Base-by-base conservation (phyloP, 2,329 filamentous ascomycete species). In the Penicillium nordicum region DNA sequence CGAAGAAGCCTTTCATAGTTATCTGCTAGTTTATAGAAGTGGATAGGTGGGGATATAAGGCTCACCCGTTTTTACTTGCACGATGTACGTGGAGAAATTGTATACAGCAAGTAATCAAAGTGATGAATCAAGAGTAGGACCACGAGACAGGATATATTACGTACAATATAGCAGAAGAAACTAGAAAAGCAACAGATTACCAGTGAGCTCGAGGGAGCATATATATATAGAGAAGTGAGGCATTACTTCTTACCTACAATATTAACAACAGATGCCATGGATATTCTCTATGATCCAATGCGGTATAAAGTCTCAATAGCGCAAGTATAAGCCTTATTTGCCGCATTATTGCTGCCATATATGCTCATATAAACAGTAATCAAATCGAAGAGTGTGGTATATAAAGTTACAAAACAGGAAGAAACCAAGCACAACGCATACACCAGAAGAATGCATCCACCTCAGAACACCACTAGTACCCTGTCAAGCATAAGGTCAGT, bases 321-420 rank as follows among this genome's bases (percentile, higher is more conserved):
- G 16, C 1, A 23, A 14, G 29, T 11, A 7, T 8, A 3, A 7
- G 5, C 3, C 11, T 16, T 7, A 25, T 25, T 25, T 1, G 12
- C 18, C 3, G 7, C 14, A 52, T 8, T 25, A n/a, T 37, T 16
- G 11, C 18, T 23, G 25, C 32, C 4, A 37, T 3, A 34, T 47
- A 34, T 36, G 11, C 21, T n/a, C 30, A n/a, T 29, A 29, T 18
- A 37, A 27, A 45, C 16, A 29, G n/a, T 8, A 37, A 3, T 16
- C 34, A 18, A 57, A 51, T 53, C 38, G 25, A 51, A 21, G 55
- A 59, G 55, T 37, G 50, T 50, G 55, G 55, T 58, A 59, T 59
- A 59, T 44, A 52, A 53, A 50, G 14, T 45, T 18, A 23, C 5
- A 60, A 9, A 47, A 42, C 38, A 45, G 5, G 32, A 49, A 48